These are phyloP conservation scores for Elaeis oleifera DNA, from an alignment of 202 grass and related monocot species.

Conservation along the genomic window DNA sequence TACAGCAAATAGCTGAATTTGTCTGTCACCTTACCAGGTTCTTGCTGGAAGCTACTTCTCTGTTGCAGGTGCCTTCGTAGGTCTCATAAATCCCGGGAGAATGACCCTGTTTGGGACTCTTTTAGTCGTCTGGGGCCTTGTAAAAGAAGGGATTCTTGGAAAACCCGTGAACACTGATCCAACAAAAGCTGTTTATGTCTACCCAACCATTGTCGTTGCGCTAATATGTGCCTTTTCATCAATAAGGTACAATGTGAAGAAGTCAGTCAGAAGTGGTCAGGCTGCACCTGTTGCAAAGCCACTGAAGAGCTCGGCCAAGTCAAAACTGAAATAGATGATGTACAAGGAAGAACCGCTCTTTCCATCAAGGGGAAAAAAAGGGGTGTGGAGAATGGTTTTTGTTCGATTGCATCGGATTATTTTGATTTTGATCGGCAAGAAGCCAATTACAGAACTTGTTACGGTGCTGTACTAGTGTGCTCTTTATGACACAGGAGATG, in stretches of 20 bases:
- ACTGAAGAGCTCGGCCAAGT: conserved; percentile 86
- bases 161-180: conserved; percentile 52
- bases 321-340: conserved; percentile 84
- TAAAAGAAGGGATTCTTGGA: conserved; percentile 73
- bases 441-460: too few species aligned
- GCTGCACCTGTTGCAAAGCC: conserved; percentile 65
- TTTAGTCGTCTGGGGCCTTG: conserved; percentile 83
- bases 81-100: conserved; percentile 84
- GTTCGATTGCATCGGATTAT: too few species aligned
- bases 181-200: conserved; percentile 61
- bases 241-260: conserved; percentile 70
- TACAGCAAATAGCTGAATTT: background rate
- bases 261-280: conserved; percentile 41
- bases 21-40: conserved; percentile 33
- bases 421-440: too few species aligned
- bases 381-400: too few species aligned
- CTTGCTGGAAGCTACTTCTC: conserved; percentile 96
- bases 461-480: too few species aligned
- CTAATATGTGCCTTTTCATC: conserved; percentile 69
- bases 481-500: too few species aligned
- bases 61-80: conserved; percentile 64
- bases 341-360: background rate
- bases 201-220: conserved; percentile 71
- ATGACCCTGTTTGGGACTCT: conserved; percentile 95
- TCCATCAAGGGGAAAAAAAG: too few species aligned